These are phyloP conservation scores for Nicotiana tomentosiformis DNA, from an alignment of 257 asterid genomes.

Conservation along the genomic window DNA sequence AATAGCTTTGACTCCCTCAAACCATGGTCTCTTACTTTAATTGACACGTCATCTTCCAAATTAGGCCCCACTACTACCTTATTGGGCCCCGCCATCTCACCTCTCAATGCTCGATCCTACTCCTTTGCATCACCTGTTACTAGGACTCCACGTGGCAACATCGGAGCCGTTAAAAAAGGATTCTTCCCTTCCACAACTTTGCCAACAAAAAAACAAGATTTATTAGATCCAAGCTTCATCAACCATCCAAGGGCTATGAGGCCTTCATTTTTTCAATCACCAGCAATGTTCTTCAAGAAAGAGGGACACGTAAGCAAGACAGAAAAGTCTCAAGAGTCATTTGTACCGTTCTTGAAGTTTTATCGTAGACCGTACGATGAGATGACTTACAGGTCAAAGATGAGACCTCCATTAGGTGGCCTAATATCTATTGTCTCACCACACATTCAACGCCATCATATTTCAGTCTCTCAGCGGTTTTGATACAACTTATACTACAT, in stretches of 20 bases:
- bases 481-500: slow-evolving; percentile 19
- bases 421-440: slow-evolving; percentile 77
- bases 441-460: slow-evolving; percentile 48
- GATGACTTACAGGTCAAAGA: slow-evolving; percentile 77
- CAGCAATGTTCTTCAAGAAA: slow-evolving; percentile 62
- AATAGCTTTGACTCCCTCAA: slow-evolving; percentile 76
- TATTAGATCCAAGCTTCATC: slow-evolving; percentile 38
- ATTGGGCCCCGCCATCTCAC: slow-evolving; percentile 64
- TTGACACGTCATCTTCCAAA: slow-evolving; percentile 46
- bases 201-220: slow-evolving; percentile 66
- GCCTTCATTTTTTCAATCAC: slow-evolving; percentile 74
- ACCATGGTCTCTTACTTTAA: slow-evolving; percentile 78
- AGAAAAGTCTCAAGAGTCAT: slow-evolving; percentile 49
- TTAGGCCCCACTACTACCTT: slow-evolving; percentile 47
- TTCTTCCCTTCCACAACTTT: slow-evolving; percentile 84
- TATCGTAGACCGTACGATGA: slow-evolving; percentile 81
- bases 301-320: slow-evolving; percentile 33
- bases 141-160: slow-evolving; percentile 37
- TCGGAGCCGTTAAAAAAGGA: slow-evolving; percentile 31
- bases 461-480: slow-evolving; percentile 79
- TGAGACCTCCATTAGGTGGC: slow-evolving; percentile 85
- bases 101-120: slow-evolving; percentile 60
- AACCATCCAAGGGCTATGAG: slow-evolving; percentile 64
- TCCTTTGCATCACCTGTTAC: slow-evolving; percentile 79
- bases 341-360: slow-evolving; percentile 49